Conservation (phyloP, 2,329 filamentous ascomycete species). For the Arachnomyces sp. region DNA sequence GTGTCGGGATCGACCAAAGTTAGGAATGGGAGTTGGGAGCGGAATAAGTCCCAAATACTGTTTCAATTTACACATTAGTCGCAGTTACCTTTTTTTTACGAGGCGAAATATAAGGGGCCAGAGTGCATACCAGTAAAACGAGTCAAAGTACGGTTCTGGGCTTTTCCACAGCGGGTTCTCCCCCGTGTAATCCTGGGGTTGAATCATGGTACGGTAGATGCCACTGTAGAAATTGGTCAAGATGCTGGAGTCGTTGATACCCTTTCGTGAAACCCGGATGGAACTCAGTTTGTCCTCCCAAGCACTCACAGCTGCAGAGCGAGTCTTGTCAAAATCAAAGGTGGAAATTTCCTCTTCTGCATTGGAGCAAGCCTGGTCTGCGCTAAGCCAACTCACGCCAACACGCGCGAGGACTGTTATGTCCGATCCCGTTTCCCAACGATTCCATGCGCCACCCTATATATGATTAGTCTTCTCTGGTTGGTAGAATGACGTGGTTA, state of each 20-base stretch:
- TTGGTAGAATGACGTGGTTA: constrained; percentile 2
- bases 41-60: constrained; percentile 55
- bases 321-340: constrained; percentile 53
- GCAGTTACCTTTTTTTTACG: not conserved
- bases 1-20: constrained; percentile 53
- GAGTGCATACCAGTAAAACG: constrained; percentile 56
- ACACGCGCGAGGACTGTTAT: constrained; percentile 56
- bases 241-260: constrained; percentile 23
- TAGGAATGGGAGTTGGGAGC: constrained; percentile 58
- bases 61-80: constrained; percentile 9
- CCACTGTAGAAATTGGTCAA: constrained; percentile 59
- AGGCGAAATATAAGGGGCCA: not conserved
- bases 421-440: constrained; percentile 47
- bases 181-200: constrained; percentile 51
- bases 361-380: constrained; percentile 57
- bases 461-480: constrained; percentile 14
- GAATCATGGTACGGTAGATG: too few relatives aligned
- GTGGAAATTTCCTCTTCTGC: constrained; percentile 60
- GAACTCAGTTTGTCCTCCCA: constrained; percentile 52
- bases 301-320: constrained; percentile 43
- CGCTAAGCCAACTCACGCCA: constrained; percentile 62
- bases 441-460: constrained; percentile 57
- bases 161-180: constrained; percentile 62
- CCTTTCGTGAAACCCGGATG: constrained; percentile 27
- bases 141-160: constrained; percentile 63